A percentile compares a stretch with the other conserved stretches of the same genome.
Evolutionary conservation across 305 asterid genomes (phyloP).

Genomic region (Rubia tinctorum): DNA sequence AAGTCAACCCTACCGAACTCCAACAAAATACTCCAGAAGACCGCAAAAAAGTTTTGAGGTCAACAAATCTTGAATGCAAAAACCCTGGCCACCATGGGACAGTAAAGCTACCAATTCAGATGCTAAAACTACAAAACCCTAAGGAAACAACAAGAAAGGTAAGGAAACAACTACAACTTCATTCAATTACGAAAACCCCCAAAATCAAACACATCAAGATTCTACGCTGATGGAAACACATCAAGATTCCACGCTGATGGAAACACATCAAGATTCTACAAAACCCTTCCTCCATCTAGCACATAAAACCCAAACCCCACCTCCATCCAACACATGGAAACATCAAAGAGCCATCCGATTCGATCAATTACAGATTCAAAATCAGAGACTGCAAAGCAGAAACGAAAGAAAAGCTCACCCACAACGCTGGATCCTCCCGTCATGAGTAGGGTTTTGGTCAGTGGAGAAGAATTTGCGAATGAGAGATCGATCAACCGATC

Average conservation of each 20-base stretch:
- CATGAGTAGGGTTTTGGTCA: constrained; percentile 28
- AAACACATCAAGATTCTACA: background rate
- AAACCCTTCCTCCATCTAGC: background rate
- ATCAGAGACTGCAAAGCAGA: background rate
- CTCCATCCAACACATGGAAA: background rate
- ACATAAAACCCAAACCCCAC: background rate
- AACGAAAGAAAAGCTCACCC: constrained; percentile 30
- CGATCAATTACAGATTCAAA: background rate
- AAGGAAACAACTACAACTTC: background rate
- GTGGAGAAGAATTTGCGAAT: constrained; percentile 11
- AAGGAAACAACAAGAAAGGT: background rate
- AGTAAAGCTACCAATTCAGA: background rate
- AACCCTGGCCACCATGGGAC: background rate
- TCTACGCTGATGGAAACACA: background rate
- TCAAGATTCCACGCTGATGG: background rate
- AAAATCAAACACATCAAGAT: background rate
- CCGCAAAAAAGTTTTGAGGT: too few relatives aligned
- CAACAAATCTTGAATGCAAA: background rate
- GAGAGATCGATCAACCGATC: constrained; percentile 18
- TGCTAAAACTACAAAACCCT: background rate
- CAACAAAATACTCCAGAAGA: background rate
- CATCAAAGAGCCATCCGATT: background rate
- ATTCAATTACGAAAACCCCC: background rate
- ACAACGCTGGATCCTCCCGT: constrained; percentile 65
- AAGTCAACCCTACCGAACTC: background rate